Evolutionary conservation across 2,329 filamentous ascomycete genomes (phyloP).

Genomic region (Elsinoe batatas): DNA sequence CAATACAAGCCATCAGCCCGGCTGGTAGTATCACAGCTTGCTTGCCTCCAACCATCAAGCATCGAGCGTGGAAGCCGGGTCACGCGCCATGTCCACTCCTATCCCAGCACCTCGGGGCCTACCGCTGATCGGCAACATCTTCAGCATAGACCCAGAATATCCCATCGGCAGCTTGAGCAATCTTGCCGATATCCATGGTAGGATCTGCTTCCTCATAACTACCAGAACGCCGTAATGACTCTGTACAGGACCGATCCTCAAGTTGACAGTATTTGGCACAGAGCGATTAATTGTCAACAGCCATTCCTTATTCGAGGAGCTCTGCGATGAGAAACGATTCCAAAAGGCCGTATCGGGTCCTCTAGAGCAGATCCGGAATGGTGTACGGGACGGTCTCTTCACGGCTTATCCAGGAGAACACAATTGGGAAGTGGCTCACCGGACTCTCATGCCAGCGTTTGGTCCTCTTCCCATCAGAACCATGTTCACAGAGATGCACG

Average conservation of each 20-base stretch:
- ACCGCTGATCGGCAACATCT: slow-evolving; percentile 56
- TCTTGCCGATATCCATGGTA: slow-evolving; percentile 19
- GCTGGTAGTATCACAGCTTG: too few relatives aligned
- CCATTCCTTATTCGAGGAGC: slow-evolving; percentile 28
- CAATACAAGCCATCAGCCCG: too few relatives aligned
- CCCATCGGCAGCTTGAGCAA: slow-evolving; percentile 49
- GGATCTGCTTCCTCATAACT: too few relatives aligned
- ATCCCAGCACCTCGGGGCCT: slow-evolving; percentile 57
- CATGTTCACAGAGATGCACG: slow-evolving; percentile 35
- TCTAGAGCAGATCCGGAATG: slow-evolving; percentile 49
- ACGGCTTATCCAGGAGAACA: slow-evolving; percentile 31
- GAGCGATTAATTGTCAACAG: slow-evolving; percentile 19
- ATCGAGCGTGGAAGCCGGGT: too few relatives aligned
- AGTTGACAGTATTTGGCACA: slow-evolving; percentile 16
- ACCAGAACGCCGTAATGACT: background rate
- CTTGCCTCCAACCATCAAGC: too few relatives aligned
- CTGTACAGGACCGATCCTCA: slow-evolving; percentile 15
- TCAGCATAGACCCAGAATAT: slow-evolving; percentile 51
- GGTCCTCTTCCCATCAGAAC: slow-evolving; percentile 35
- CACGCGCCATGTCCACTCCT: slow-evolving; percentile 25
- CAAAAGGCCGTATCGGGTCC: slow-evolving; percentile 45
- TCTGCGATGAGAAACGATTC: slow-evolving; percentile 40
- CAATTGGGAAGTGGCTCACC: slow-evolving; percentile 33
- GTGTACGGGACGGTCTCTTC: slow-evolving; percentile 36
- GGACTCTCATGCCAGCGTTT: slow-evolving; percentile 38